Conservation (phyloP, 2,329 filamentous ascomycete genomes). For the Epichloe uncinata region DNA sequence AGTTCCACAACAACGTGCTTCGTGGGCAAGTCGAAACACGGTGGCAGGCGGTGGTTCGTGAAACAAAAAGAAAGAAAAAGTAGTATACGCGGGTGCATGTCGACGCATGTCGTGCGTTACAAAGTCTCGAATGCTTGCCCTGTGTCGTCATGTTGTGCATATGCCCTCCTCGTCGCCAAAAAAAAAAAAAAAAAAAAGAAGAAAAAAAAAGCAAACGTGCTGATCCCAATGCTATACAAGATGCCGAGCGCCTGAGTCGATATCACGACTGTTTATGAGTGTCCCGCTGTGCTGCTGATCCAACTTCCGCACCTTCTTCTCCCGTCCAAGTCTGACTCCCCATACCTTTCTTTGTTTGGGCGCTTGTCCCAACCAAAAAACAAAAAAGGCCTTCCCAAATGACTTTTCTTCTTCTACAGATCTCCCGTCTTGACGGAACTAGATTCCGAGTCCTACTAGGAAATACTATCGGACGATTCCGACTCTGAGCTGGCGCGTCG, state of each 20-base stretch:
- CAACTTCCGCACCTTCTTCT: background rate
- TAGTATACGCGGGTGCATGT: too few species aligned
- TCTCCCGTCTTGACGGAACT: too few species aligned
- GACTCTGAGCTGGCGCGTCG: constrained; percentile 12
- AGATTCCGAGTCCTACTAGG: background rate
- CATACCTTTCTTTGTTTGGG: background rate
- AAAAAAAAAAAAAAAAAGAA: background rate
- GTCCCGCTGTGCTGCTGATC: constrained; percentile 1
- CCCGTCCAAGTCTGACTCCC: background rate
- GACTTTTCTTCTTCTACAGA: too few species aligned
- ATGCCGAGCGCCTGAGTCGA: constrained; percentile 11
- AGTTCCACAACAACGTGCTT: too few species aligned
- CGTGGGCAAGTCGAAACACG: too few species aligned
- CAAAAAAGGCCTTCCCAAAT: too few species aligned
- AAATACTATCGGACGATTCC: background rate
- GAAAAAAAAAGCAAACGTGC: constrained; percentile 2
- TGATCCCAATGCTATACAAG: constrained; percentile 13
- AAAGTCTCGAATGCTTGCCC: too few species aligned
- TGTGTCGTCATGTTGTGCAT: too few species aligned
- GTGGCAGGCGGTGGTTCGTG: too few species aligned
- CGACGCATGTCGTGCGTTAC: too few species aligned
- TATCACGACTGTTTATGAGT: background rate
- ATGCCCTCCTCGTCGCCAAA: background rate
- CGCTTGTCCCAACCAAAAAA: background rate
- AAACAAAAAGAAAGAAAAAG: too few species aligned